Percentiles rank a stretch among this genome's conserved stretches.
Evolutionary conservation across 208 protist genomes (phyloP).

Genomic region (Porcisia deanei): DNA sequence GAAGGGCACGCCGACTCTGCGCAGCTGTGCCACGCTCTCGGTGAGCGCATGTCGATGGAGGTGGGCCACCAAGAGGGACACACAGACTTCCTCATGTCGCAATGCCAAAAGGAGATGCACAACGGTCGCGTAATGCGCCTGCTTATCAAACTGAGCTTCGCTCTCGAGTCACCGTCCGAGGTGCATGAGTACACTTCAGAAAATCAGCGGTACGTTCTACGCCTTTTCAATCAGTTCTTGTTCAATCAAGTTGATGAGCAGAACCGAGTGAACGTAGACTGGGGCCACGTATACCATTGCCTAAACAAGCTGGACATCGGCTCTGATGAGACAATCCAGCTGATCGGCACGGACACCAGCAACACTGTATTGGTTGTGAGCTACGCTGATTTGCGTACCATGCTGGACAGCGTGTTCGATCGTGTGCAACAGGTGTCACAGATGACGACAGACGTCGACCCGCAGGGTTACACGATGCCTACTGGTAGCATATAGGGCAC

Average conservation of each 20-base stretch:
- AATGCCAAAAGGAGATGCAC: slow-evolving; percentile 94
- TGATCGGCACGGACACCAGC: slow-evolving; percentile 91
- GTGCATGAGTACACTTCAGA: slow-evolving; percentile 76
- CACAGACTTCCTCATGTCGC: slow-evolving; percentile 87
- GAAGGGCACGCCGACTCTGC: slow-evolving; percentile 63
- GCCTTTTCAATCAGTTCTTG: slow-evolving; percentile 96
- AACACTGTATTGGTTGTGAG: slow-evolving; percentile 91
- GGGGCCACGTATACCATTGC: slow-evolving; percentile 95
- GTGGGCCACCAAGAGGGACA: slow-evolving; percentile 86
- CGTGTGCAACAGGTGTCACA: slow-evolving; percentile 73
- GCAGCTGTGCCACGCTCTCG: slow-evolving; percentile 73
- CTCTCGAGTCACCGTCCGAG: slow-evolving; percentile 86
- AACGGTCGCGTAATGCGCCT: slow-evolving; percentile 96
- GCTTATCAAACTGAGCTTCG: slow-evolving; percentile 94
- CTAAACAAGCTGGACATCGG: slow-evolving; percentile 98
- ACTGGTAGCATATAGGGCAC: slow-evolving; percentile 21
- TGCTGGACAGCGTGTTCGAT: slow-evolving; percentile 83
- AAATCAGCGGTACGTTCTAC: slow-evolving; percentile 80
- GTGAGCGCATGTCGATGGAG: slow-evolving; percentile 89
- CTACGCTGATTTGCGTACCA: slow-evolving; percentile 93
- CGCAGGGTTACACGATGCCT: slow-evolving; percentile 29
- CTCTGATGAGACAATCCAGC: slow-evolving; percentile 91
- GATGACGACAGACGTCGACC: slow-evolving; percentile 39
- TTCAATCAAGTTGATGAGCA: slow-evolving; percentile 96
- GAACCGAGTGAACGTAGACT: slow-evolving; percentile 89